These are phyloP conservation scores for Umbilicus rupestris DNA, from an alignment of 164 flowering plant species.

Conservation along the genomic window DNA sequence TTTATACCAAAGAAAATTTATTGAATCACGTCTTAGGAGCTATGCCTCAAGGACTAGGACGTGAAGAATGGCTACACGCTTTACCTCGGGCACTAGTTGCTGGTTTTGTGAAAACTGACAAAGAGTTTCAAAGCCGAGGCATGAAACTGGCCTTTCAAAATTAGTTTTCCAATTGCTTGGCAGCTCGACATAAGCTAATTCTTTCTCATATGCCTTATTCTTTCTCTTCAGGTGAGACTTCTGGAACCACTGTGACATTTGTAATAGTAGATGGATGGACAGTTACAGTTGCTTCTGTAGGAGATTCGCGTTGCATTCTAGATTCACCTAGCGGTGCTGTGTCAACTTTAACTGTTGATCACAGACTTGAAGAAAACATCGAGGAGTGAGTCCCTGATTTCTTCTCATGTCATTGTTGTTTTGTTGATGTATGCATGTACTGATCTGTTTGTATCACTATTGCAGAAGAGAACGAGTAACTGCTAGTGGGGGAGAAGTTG, in stretches of 20 bases:
- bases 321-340: constrained; percentile 69
- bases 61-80: constrained; percentile 88
- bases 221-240: constrained; percentile 61
- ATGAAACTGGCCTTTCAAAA: constrained; percentile 13
- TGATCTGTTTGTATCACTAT: constrained; percentile 11
- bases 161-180: neutral
- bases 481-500: constrained; percentile 95
- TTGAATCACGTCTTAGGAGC: constrained; percentile 66
- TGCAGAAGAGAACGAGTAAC: constrained; percentile 82
- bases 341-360: constrained; percentile 71
- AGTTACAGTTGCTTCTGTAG: constrained; percentile 87
- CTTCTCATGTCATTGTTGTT: neutral
- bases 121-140: constrained; percentile 80
- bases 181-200: neutral
- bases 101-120: constrained; percentile 88
- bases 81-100: constrained; percentile 83
- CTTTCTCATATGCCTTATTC: neutral
- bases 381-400: constrained; percentile 53
- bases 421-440: neutral
- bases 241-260: constrained; percentile 90
- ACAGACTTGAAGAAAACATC: constrained; percentile 80
- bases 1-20: constrained; percentile 59
- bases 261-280: too few species aligned
- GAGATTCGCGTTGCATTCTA: constrained; percentile 83
- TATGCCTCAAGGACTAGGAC: constrained; percentile 66